phyloP scores from a whole-genome alignment of 768 basidiomycete species.

The Kwoniella dejecticola region DNA sequence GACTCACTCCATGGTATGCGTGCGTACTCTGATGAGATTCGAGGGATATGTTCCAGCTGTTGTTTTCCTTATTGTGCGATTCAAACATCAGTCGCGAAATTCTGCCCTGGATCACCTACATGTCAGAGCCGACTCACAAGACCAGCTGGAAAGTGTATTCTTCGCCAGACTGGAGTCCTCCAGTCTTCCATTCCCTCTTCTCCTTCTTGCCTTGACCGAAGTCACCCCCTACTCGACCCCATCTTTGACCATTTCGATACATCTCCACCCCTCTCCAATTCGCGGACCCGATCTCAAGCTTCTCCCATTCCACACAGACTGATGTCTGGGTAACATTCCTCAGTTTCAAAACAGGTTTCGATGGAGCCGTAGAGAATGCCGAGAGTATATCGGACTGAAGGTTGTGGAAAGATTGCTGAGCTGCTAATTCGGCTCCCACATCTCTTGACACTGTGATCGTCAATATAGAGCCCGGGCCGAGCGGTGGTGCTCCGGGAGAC shows the following conservation, averaged over 20 bases:
- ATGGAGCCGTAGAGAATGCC: slow-evolving; percentile 73
- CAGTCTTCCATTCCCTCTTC: slow-evolving; percentile 51
- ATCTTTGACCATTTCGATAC: slow-evolving; percentile 83
- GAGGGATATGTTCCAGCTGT: slow-evolving; percentile 88
- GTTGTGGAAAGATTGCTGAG: slow-evolving; percentile 78
- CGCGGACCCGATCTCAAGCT: slow-evolving; percentile 78
- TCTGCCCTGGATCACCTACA: neutral
- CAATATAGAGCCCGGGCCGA: slow-evolving; percentile 91
- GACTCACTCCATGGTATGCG: slow-evolving; percentile 74
- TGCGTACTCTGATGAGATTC: slow-evolving; percentile 76
- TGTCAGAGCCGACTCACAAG: slow-evolving; percentile 59
- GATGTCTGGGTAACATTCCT: slow-evolving; percentile 96
- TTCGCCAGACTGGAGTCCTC: slow-evolving; percentile 57
- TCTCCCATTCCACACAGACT: slow-evolving; percentile 93
- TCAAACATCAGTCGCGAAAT: too few relatives aligned
- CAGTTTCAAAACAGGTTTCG: slow-evolving; percentile 76
- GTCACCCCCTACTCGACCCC: slow-evolving; percentile 68
- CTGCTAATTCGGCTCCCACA: slow-evolving; percentile 74
- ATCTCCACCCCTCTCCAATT: slow-evolving; percentile 87
- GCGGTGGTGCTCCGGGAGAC: slow-evolving; percentile 63
- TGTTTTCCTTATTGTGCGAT: slow-evolving; percentile 59
- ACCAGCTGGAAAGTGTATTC: slow-evolving; percentile 94
- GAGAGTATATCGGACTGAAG: slow-evolving; percentile 79
- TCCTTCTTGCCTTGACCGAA: slow-evolving; percentile 60
- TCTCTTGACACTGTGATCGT: slow-evolving; percentile 95